Evolutionary conservation across 768 basidiomycete species (phyloP), one percentile per base, ranked within the genome.

Genomic region (Calocera cornea): DNA sequence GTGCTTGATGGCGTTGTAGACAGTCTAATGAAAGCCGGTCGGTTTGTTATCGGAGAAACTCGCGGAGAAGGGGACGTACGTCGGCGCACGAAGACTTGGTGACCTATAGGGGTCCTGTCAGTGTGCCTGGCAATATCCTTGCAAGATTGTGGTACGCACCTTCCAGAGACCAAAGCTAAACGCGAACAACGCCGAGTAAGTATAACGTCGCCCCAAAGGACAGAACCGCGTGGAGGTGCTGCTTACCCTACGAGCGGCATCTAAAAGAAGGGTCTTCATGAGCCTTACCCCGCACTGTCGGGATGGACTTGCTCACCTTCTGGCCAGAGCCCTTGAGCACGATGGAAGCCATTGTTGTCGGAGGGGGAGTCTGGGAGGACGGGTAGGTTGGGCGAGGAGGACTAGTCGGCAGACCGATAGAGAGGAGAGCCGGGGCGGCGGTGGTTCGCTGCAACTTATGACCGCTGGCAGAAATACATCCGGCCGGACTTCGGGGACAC

Each of bases 1-100:
- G 29, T 82, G 80, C 75, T 91, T 91, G 78, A 94, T 88, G 19
- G 92, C 90, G 67, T 87, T 78, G 80, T 92, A 92, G 64, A 95
- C 91, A 65, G 83, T 85, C 84, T 90, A 72, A 47, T 29, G 54
- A 27, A 60, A 5, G 2, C 2, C 27, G 54, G 27, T 60, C 54
- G 54, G 54, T 60, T 22, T 33, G 19, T 60, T 22, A 31, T 60
- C 54, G 54, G 54, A 60, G 5, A 60, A 60, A 60, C 31, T 60
- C 27, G 31, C 10, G 49, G 54, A 60, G 14, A 60, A 60, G 31
- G 5, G 54, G 31, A 60, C 54, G 22, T 60, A 60, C 54, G 54
- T 60, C 54, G 54, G 54, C 54, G 27, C 54, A 60, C 19, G 41
- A 34, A 36, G 67, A 67, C 24, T 34, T 63, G 60, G 50, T 67